Conservation (phyloP, 345 rosid genomes). For the Brassica nigra region DNA sequence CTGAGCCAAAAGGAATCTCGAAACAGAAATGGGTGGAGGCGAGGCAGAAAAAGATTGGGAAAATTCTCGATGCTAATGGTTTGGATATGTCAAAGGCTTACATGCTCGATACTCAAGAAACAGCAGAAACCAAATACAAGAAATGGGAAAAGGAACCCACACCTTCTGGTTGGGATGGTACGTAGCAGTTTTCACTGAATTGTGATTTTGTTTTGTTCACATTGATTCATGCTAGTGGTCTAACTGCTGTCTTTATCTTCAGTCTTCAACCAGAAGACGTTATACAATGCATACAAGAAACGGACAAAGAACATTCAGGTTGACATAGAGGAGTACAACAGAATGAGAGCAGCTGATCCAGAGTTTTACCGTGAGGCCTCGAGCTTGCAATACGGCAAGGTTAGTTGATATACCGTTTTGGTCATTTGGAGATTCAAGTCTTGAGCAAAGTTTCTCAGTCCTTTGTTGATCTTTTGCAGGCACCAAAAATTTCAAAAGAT, state of each 20-base stretch:
- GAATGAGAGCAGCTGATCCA: slow-evolving; percentile 96
- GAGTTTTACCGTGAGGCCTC: slow-evolving; percentile 97
- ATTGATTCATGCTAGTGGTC: neutral
- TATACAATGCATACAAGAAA: slow-evolving; percentile 87
- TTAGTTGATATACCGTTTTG: slow-evolving; percentile 31
- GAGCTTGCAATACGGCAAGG: slow-evolving; percentile 93
- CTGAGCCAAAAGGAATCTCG: slow-evolving; percentile 83
- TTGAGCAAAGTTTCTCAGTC: neutral
- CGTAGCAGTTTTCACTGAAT: slow-evolving; percentile 10
- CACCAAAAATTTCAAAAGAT: slow-evolving; percentile 71
- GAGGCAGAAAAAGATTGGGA: slow-evolving; percentile 88
- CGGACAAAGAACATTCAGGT: slow-evolving; percentile 74
- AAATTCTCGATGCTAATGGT: slow-evolving; percentile 86
- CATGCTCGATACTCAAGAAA: slow-evolving; percentile 92
- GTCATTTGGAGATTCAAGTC: slow-evolving; percentile 1
- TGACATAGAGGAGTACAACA: slow-evolving; percentile 82
- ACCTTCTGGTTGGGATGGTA: slow-evolving; percentile 97
- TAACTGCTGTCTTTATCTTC: slow-evolving; percentile 26
- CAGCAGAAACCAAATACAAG: slow-evolving; percentile 86
- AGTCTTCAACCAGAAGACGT: slow-evolving; percentile 90
- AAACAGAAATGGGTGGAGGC: slow-evolving; percentile 94
- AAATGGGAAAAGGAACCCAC: slow-evolving; percentile 98
- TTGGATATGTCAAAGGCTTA: slow-evolving; percentile 80
- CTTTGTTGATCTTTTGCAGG: slow-evolving; percentile 47
- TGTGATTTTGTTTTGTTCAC: neutral